Conservation (phyloP, 2,329 filamentous ascomycete species). For the Trichoderma brevicompactum region DNA sequence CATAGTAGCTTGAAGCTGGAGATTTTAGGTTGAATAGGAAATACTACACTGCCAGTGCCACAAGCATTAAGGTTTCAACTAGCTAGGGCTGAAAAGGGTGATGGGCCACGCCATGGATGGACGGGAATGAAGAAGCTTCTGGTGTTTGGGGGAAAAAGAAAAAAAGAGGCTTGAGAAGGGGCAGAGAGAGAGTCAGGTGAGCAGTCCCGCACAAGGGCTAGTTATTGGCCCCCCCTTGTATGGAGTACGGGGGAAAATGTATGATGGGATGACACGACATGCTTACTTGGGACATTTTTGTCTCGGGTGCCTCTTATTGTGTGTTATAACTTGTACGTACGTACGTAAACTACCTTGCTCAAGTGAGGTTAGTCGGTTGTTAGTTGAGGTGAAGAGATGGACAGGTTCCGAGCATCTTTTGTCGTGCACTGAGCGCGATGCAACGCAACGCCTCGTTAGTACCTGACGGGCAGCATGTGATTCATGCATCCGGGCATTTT, state of each 20-base stretch:
- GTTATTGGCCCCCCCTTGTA: neutral
- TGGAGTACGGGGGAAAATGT: too few species aligned
- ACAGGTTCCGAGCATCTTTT: too few species aligned
- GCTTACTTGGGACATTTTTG: neutral
- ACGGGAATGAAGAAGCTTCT: too few species aligned
- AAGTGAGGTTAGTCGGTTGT: too few species aligned
- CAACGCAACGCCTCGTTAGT: neutral
- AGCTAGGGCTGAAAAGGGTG: conserved; percentile 16
- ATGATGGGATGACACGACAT: conserved; percentile 12
- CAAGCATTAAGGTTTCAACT: conserved; percentile 6
- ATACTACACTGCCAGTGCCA: neutral
- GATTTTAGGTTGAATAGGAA: neutral
- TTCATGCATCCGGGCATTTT: neutral
- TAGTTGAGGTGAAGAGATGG: too few species aligned
- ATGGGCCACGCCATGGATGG: neutral
- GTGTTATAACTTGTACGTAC: too few species aligned
- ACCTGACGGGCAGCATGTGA: neutral
- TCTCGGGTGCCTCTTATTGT: conserved; percentile 8
- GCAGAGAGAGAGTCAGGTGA: conserved; percentile 16
- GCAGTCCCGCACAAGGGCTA: conserved; percentile 2
- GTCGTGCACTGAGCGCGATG: neutral
- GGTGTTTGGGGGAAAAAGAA: too few species aligned
- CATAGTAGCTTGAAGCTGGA: neutral
- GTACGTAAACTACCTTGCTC: conserved; percentile 1
- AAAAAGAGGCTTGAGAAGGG: neutral